Base-by-base conservation (phyloP, 2,329 filamentous ascomycete genomes). In the Calonectria fujianensis region DNA sequence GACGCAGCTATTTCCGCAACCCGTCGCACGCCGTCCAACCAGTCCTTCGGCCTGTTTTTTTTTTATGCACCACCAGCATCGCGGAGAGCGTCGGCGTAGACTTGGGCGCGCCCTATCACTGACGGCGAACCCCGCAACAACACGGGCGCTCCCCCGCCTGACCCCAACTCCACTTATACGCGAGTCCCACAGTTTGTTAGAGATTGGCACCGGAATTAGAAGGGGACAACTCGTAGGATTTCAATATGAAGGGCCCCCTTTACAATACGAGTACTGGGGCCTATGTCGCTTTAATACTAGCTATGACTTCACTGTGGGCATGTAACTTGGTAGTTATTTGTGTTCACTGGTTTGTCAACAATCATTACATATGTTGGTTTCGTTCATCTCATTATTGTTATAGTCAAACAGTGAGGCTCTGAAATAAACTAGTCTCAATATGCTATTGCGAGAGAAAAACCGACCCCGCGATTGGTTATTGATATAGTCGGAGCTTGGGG, bases 31-130 rank as follows among this genome's bases (percentile, higher is more conserved):
- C 24, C n/a, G 11, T 41, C 57, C 59, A 24, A 32, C 50, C 66
- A 37, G 45, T 48, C 32, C 32, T 54, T 61, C 35, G 35, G 20
- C 32, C 41, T 63, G 35, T 13, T 24, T 48, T n/a, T 7, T 3
- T 24, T n/a, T 37, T 1, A 6, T 32, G 54, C 20, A 24, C 24
- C 24, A 11, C 35, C 24, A 16, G 39, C 24, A 50, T 64, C 27
- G 45, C 39, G 45, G 35, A 57, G 24, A 24, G 37, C 71, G 32
- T 41, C 67, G 29, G 59, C 41, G 39, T n/a, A n/a, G 18, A 14
- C 11, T 66, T 29, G 59, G 50, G 50, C 29, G 66, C 65, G 71
- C 71, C 71, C 71, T 73, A 70, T 35, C 39, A 32, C 29, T 35
- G 20, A 29, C 11, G 35, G 11, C 5, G 57, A 63, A 50, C 41